Evolutionary conservation across 768 basidiomycete genomes (phyloP), one percentile per base, ranked within the genome.

Genomic region (Pleurotus ostreatus): DNA sequence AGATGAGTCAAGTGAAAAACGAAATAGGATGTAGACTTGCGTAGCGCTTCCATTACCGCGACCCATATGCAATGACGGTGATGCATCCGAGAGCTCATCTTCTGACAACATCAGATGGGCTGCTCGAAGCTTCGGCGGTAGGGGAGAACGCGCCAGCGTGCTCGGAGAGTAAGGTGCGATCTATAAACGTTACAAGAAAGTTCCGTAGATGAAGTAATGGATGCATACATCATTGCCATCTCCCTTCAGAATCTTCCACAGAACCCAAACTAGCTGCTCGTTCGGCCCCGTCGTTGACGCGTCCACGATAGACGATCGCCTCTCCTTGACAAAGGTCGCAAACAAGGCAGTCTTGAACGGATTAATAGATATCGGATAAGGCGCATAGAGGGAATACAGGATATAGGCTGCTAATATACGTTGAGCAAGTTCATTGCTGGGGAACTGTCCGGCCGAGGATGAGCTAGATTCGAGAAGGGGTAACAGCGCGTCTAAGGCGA

Each of bases 191-290:
- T 7, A 44, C 11, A 44, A 9, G 55, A 44, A 34, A 22, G n/a
- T n/a, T n/a, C 41, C 45, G 57, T 41, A 38, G 23, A 9, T 1
- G 39, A 25, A 60, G 15, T 46, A 49, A 55, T 12, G 11, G 56
- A 25, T 22, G 30, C 25, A 57, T 60, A 90, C 89, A 75, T 92
- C 89, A 58, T 83, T 84, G 16, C 89, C 89, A 66, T 91, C 88
- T 52, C 89, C 90, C 67, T 83, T 88, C 55, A 92, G 72, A 56
- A 92, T 88, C 71, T 92, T 92, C 89, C 89, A 92, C 58, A 92
- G 74, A 44, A 92, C 89, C 88, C 89, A 92, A 39, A 91, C 86
- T 48, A 92, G 73, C 63, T 89, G 89, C 65, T 91, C 89, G 66
- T 83, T 89, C 49, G 81, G 77, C 16, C 72, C 75, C n/a, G 75